Evolutionary conservation across 352 stramenopile species (phyloP).

Genomic region (Elongisporangium anandrum): DNA sequence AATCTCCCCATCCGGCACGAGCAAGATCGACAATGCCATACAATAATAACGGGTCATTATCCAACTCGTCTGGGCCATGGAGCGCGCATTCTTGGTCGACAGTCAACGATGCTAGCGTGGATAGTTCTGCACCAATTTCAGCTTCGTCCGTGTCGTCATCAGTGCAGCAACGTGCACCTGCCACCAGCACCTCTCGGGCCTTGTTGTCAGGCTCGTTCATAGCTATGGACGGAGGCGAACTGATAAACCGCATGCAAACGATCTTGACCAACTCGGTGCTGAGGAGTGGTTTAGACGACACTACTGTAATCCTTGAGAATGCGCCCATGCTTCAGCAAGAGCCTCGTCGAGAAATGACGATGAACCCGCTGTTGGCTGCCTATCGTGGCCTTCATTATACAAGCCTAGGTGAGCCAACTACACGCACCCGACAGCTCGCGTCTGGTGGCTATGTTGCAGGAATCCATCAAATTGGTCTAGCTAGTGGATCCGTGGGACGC

Average conservation of each 20-base stretch:
- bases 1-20: conserved; percentile 63
- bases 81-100: neutral
- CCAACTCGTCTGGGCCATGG: neutral
- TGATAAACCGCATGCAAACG: conserved; percentile 66
- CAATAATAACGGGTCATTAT: neutral
- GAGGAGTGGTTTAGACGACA: conserved; percentile 17
- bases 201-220: conserved; percentile 53
- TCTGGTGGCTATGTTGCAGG: conserved; percentile 18
- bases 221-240: conserved; percentile 45
- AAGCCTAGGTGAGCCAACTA: neutral
- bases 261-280: conserved; percentile 42
- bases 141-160: neutral
- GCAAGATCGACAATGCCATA: conserved; percentile 3
- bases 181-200: conserved; percentile 8
- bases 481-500: conserved; percentile 35
- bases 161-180: neutral
- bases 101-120: neutral
- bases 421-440: conserved; percentile 23
- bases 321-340: conserved; percentile 47
- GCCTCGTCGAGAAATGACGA: conserved; percentile 31
- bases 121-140: neutral
- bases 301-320: conserved; percentile 39
- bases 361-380: conserved; percentile 40
- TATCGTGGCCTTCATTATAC: conserved; percentile 22
- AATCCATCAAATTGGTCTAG: conserved; percentile 46